Percentiles rank a stretch among this genome's conserved stretches.
Evolutionary conservation across 1,139 yeast genomes (phyloP).

Genomic region (Debaryomycetaceae sp.): DNA sequence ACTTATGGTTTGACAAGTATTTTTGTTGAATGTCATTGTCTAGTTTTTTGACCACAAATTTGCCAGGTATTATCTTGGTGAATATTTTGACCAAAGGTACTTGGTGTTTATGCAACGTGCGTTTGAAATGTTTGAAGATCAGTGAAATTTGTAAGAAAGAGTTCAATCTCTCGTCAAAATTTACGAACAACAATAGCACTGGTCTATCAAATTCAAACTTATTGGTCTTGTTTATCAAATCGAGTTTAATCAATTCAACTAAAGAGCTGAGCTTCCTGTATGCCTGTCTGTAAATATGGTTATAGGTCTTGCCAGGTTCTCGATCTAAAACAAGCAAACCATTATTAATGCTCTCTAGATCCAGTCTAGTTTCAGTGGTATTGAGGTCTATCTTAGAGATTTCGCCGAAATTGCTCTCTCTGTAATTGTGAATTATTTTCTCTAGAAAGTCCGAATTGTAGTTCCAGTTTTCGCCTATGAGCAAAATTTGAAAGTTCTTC

Average conservation of each 20-base stretch:
- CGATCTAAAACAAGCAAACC: slow-evolving; percentile 31
- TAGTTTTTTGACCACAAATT: slow-evolving; percentile 38
- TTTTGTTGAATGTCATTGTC: slow-evolving; percentile 38
- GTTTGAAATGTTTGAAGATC: slow-evolving; percentile 47
- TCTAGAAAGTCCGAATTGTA: slow-evolving; percentile 36
- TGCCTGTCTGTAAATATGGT: slow-evolving; percentile 26
- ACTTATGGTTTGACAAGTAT: slow-evolving; percentile 45
- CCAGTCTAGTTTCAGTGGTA: slow-evolving; percentile 28
- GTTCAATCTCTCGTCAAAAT: slow-evolving; percentile 40
- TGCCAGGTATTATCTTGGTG: slow-evolving; percentile 56
- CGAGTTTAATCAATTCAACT: slow-evolving; percentile 36
- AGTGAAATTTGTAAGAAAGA: slow-evolving; percentile 48
- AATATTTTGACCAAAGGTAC: slow-evolving; percentile 45
- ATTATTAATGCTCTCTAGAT: slow-evolving; percentile 29
- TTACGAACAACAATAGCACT: slow-evolving; percentile 44
- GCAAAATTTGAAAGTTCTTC: slow-evolving; percentile 53
- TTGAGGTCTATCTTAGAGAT: slow-evolving; percentile 31
- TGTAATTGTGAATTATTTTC: slow-evolving; percentile 39
- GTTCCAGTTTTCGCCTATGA: slow-evolving; percentile 35
- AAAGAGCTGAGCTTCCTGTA: slow-evolving; percentile 26
- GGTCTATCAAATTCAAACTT: slow-evolving; percentile 44
- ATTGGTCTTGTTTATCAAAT: slow-evolving; percentile 40
- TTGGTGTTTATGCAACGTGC: slow-evolving; percentile 34
- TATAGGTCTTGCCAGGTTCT: slow-evolving; percentile 16
- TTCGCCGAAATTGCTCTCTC: slow-evolving; percentile 47